These are phyloP conservation scores for Ceratobasidium sp. DNA, from an alignment of 1,284 basidiomycete genomes.

Conservation along the genomic window DNA sequence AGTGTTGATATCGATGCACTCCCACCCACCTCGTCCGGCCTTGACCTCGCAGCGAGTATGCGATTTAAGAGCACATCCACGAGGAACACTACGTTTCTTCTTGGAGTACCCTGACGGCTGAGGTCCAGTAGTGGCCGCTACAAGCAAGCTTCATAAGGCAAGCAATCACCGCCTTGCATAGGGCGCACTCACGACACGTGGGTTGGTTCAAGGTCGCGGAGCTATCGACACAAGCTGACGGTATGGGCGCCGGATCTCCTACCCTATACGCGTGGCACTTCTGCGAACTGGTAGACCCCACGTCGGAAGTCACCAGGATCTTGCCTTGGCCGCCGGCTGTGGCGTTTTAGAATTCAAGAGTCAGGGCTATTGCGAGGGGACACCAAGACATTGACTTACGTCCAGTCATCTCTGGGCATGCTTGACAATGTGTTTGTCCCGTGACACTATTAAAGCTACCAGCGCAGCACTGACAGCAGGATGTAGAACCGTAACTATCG, in stretches of 20 bases:
- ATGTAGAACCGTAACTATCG: slow-evolving; percentile 20
- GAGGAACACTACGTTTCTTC: slow-evolving; percentile 20
- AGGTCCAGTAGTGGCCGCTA: slow-evolving; percentile 16
- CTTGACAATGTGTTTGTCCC: slow-evolving; percentile 25
- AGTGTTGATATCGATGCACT: slow-evolving; percentile 24
- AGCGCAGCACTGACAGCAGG: slow-evolving; percentile 32
- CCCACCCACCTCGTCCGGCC: slow-evolving; percentile 22
- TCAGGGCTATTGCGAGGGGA: neutral
- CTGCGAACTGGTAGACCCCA: slow-evolving; percentile 12
- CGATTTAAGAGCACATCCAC: slow-evolving; percentile 1
- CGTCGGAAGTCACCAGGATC: slow-evolving; percentile 14
- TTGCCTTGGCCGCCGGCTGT: slow-evolving; percentile 22
- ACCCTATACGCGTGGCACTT: slow-evolving; percentile 5
- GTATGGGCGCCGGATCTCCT: slow-evolving; percentile 28
- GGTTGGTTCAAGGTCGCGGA: slow-evolving; percentile 21
- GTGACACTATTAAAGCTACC: slow-evolving; percentile 29
- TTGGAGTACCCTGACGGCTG: slow-evolving; percentile 4
- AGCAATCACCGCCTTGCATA: neutral
- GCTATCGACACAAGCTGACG: slow-evolving; percentile 7
- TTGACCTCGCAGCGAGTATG: slow-evolving; percentile 21
- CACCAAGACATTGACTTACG: neutral
- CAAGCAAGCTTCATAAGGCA: neutral
- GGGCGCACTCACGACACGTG: slow-evolving; percentile 11
- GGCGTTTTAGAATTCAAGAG: neutral
- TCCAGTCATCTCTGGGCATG: slow-evolving; percentile 16